Base-by-base conservation (phyloP, 495 filamentous ascomycete genomes). In the Cenococcum geophilum region DNA sequence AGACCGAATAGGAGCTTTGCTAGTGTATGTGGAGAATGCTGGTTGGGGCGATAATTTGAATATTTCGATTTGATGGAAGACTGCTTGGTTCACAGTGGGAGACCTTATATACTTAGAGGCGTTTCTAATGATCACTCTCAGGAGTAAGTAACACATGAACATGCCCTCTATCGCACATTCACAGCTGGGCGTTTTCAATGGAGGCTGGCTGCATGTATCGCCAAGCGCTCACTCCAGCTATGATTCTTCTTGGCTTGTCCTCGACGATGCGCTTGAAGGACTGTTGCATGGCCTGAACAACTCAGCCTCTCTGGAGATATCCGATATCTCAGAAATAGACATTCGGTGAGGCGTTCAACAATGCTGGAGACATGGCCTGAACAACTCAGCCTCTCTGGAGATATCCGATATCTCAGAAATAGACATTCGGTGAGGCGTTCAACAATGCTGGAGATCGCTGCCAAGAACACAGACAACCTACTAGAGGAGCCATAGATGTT, bases 171-270 rank as follows among this genome's bases (percentile, higher is more conserved):
- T 52, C 25, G 49, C 20, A 52, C 49, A 52, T 23, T 23, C 5
- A 32, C 21, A 20, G 49, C 14, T 23, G 4, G 49, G 49, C 21
- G 49, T 20, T 18, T 52, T 52, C 49, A 20, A 52, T 16, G 23
- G 49, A 52, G 49, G 49, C 49, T 52, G 49, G 49, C 49, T 52
- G 49, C 49, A 32, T 27, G 21, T 11, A 16, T 18, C 10, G 21
- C 49, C 49, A 52, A 32, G 49, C 49, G 49, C 49, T 52, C 18
- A 6, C 5, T 23, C 20, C 4, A 18, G 20, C 21, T 8, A 8
- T 5, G 14, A 52, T 52, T 23, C 21, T 52, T 16, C 40, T 18
- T 27, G 25, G 49, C 49, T 23, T 23, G 20, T 14, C 16, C 21
- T 23, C 25, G 3, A 16, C 16, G 10, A 52, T 52, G 49, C 22